These are phyloP conservation scores for Malassezia brasiliensis DNA, from an alignment of 1,284 basidiomycete species.

Conservation along the genomic window DNA sequence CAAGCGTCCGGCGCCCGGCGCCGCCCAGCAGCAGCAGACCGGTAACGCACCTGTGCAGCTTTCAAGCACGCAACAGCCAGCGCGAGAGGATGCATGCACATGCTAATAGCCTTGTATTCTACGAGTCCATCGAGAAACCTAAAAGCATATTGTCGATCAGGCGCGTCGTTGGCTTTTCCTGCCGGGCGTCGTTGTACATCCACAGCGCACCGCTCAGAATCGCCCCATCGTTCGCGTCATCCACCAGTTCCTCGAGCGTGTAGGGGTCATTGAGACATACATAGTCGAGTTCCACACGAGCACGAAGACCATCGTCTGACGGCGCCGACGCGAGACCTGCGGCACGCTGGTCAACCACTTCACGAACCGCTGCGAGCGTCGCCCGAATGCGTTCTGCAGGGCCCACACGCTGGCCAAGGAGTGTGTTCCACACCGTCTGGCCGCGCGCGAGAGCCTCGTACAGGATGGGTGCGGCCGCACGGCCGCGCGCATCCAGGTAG, in stretches of 20 bases:
- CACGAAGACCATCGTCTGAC: constrained; percentile 43
- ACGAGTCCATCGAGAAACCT: constrained; percentile 50
- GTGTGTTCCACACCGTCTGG: constrained; percentile 47
- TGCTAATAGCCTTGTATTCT: constrained; percentile 10
- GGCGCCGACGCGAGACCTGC: constrained; percentile 3
- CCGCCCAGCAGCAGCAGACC: background rate
- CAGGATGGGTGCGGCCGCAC: constrained; percentile 62
- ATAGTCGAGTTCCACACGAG: constrained; percentile 67
- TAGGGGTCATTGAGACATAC: constrained; percentile 75
- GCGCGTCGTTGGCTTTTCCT: constrained; percentile 60
- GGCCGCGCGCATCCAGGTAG: constrained; percentile 64
- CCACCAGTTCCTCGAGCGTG: constrained; percentile 54
- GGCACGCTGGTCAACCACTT: constrained; percentile 17
- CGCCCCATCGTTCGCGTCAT: constrained; percentile 52
- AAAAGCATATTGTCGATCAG: constrained; percentile 86
- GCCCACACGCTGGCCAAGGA: constrained; percentile 7
- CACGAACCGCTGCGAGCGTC: constrained; percentile 26
- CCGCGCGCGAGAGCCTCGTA: constrained; percentile 59
- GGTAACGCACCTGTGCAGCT: constrained; percentile 15
- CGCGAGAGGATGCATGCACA: constrained; percentile 10
- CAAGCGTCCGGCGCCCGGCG: constrained; percentile 10
- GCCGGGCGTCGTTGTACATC: constrained; percentile 51
- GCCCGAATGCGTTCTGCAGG: constrained; percentile 20
- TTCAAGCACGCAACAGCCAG: background rate
- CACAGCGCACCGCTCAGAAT: constrained; percentile 81